Evolutionary conservation across 257 asterid species (phyloP), one percentile per base, ranked within the genome.

Genomic region (Capsicum chinense): DNA sequence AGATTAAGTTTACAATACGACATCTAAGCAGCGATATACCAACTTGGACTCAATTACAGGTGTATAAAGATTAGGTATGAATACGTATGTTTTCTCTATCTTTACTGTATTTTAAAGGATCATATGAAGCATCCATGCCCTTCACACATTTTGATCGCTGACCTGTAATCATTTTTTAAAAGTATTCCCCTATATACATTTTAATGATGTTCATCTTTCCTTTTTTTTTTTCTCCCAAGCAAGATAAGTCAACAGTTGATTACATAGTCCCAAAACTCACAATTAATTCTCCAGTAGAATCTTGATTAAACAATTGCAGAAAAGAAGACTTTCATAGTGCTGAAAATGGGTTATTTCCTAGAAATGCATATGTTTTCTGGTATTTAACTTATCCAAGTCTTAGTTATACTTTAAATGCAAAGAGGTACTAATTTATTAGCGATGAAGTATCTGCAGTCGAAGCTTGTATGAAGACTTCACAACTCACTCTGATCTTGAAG

Each of bases 401-500:
- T 19, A 73, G 80, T 73, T 73, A 47, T 73, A 48, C 42, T 19
- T 47, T 73, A 3, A n/a, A 48, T 3, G 11, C 35, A 73, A n/a
- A 48, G 59, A 73, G 80, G 12, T 48, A 73, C 59, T 47, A 48
- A 19, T 11, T 73, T 47, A 73, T 39, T 73, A 73, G 80, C 59
- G 19, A 50, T 47, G 7, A 48, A 74, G 80, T 19, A 0, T 74
- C 80, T 3, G 42, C 80, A 48, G 10, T 7, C 6, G 47, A 52
- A 74, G 81, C 81, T 6, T 74, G 62, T 21, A 50, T 3, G 42
- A 21, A 52, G 62, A 74, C 62, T 50, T 84, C 42, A 56, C n/a
- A 82, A 89, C 97, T 89, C 91, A 94, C 99, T 96, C 98, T 64
- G 98, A 91, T 93, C 98, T 94, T 80, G 97, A 96, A 87, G 97